Base-by-base conservation (phyloP, 108 stramenopile species). In the Fragilariopsis cylindrus region DNA sequence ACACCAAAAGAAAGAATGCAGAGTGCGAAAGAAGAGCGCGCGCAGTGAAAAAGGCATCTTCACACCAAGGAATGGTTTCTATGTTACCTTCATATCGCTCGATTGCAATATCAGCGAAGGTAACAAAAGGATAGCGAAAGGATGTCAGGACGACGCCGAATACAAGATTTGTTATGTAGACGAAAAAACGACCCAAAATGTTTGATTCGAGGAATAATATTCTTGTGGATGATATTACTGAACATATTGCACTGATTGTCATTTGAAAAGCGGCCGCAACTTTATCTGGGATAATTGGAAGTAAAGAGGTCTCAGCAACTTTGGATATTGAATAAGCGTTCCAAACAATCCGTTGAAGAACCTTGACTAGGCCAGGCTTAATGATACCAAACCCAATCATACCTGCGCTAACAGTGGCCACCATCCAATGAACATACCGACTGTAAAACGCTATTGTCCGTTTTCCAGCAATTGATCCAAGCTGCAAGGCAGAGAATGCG, bases 371-470 rank as follows among this genome's bases (percentile, higher is more conserved):
- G 11, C 57, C 48, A n/a, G 81, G 80, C 45, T 79, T 73, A 3
- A 53, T 16, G 4, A 81, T 21, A 19, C 74, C 64, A 2, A 77
- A 16, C 8, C 60, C 55, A 8, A 76, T 69, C 57, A 83, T 79
- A 9, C 70, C 58, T 3, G 16, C 53, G 15, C 79, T 83, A 0
- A 71, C n/a, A 7, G 60, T 48, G 3, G 73, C 78, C n/a, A 81
- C 75, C 9, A 57, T 67, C 3, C 76, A 42, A 39, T 79, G 80
- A 0, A 84, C 75, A 21, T 80, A 70, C n/a, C 76, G 58, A 57
- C 80, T 76, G 78, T 83, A 87, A 65, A 76, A 87, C 40, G 57
- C 46, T 56, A 74, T 74, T 15, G 80, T 75, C 64, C 81, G 71
- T 42, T 54, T 48, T 13, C 86, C 86, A 16, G 86, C 69, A 41